phyloP scores from a whole-genome alignment of 108 stramenopile species.

The Ochromonas danica region DNA sequence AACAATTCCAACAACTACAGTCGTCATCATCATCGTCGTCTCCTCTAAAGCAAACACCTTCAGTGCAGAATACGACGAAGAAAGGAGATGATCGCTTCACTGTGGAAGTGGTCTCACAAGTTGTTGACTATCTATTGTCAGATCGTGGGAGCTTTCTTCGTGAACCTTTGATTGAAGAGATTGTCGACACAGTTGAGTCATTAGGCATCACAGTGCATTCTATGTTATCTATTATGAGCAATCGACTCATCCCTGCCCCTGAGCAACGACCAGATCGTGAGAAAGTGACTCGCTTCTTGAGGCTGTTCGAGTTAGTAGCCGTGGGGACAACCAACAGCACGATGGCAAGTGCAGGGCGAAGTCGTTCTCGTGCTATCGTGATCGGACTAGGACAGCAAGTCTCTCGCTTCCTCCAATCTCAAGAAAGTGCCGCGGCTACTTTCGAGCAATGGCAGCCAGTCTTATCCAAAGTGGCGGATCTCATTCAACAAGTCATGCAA shows the following conservation, averaged over 20 bases:
- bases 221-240: not conserved
- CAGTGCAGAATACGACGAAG: not conserved
- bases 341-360: too few relatives aligned
- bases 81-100: constrained; percentile 34
- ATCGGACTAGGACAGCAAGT: too few relatives aligned
- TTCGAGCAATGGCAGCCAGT: too few relatives aligned
- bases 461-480: too few relatives aligned
- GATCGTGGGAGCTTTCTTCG: constrained; percentile 43
- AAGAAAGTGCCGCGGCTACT: too few relatives aligned
- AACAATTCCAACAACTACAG: constrained; percentile 45
- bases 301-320: too few relatives aligned
- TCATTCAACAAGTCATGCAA: too few relatives aligned
- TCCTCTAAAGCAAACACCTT: not conserved
- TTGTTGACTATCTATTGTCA: constrained; percentile 42
- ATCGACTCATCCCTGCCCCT: not conserved
- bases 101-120: constrained; percentile 37
- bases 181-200: constrained; percentile 45
- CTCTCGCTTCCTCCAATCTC: too few relatives aligned
- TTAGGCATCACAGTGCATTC: not conserved
- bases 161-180: constrained; percentile 45
- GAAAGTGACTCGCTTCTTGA: not conserved
- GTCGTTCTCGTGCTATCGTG: too few relatives aligned
- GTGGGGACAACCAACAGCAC: too few relatives aligned
- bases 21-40: too few relatives aligned
- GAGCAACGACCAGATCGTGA: not conserved